Evolutionary conservation across 2,329 filamentous ascomycete genomes (phyloP).

Genomic region (Apiospora pterosperma): DNA sequence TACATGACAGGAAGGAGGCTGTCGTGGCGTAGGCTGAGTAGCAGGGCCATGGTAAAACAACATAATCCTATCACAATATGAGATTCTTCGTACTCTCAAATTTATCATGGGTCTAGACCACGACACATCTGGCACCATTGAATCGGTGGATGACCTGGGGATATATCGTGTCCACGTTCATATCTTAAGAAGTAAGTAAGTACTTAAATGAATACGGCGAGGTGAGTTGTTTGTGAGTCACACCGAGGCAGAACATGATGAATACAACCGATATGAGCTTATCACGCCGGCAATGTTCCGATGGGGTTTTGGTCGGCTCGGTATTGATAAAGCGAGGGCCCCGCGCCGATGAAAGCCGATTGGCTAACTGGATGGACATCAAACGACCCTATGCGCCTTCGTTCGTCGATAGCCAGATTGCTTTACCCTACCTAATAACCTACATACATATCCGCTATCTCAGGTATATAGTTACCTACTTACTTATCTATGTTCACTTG

Average conservation of each 20-base stretch:
- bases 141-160: background rate
- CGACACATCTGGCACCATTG: background rate
- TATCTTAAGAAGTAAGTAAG: no score
- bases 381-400: background rate
- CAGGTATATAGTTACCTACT: background rate
- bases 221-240: background rate
- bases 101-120: background rate
- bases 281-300: background rate
- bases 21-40: background rate
- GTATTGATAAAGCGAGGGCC: background rate
- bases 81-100: background rate
- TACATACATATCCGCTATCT: background rate
- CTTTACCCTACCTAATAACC: background rate
- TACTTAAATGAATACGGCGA: no score
- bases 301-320: background rate
- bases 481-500: background rate
- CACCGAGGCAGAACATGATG: background rate
- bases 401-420: background rate
- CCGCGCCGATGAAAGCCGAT: slow-evolving; percentile 5
- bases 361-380: background rate
- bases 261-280: background rate
- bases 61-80: background rate
- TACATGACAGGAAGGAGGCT: background rate
- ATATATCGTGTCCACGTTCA: background rate
- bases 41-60: background rate